These are phyloP conservation scores for Pseudopyrenochaeta lycopersici DNA, from an alignment of 2,329 filamentous ascomycete species.

Conservation along the genomic window DNA sequence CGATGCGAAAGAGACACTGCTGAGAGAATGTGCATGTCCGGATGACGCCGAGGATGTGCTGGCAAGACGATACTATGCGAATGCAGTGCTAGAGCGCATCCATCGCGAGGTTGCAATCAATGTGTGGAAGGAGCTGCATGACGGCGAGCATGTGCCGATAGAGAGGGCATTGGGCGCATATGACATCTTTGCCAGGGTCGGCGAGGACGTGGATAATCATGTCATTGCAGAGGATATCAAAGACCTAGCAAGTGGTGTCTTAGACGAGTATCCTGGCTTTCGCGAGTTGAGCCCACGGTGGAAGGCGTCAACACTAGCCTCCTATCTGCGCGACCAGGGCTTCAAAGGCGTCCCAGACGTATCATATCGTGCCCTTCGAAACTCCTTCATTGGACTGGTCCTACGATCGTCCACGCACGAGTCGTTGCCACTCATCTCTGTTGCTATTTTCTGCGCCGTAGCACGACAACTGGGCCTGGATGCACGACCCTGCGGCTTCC, in stretches of 20 bases:
- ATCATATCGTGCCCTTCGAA: constrained; percentile 81
- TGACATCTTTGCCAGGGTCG: constrained; percentile 86
- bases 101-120: constrained; percentile 81
- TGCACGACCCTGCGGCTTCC: constrained; percentile 81
- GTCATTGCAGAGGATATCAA: constrained; percentile 71
- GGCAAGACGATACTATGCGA: constrained; percentile 80
- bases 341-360: constrained; percentile 76
- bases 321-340: constrained; percentile 73
- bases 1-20: constrained; percentile 86
- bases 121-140: constrained; percentile 72
- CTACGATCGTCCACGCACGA: constrained; percentile 76
- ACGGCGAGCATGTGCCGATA: constrained; percentile 65
- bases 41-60: constrained; percentile 76
- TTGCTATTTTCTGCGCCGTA: constrained; percentile 84
- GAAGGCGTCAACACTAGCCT: constrained; percentile 73
- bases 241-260: constrained; percentile 67
- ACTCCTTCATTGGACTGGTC: constrained; percentile 87
- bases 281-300: constrained; percentile 67
- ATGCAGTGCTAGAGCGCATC: constrained; percentile 77
- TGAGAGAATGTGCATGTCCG: constrained; percentile 69
- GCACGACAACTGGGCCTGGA: constrained; percentile 77
- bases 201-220: constrained; percentile 75
- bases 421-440: constrained; percentile 85
- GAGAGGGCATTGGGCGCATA: constrained; percentile 83
- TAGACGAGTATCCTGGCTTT: constrained; percentile 62